A percentile compares a stretch with the other conserved stretches of the same genome.
These are phyloP conservation scores for Botryotinia narcissicola DNA, from an alignment of 2,329 filamentous ascomycete genomes.

Conservation along the genomic window DNA sequence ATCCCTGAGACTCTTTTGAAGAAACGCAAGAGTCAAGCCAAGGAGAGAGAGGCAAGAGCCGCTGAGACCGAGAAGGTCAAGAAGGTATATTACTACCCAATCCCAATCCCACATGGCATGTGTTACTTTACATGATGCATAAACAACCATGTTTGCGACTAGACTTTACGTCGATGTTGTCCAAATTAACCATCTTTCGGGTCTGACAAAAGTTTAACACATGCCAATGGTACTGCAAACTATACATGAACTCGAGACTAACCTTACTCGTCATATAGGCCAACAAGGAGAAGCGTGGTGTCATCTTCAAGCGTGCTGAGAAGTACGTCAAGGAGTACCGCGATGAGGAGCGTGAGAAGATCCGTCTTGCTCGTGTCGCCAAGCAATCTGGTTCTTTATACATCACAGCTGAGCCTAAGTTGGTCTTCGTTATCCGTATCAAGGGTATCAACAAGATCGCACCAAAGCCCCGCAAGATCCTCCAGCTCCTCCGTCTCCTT, in stretches of 20 bases:
- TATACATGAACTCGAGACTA: constrained; percentile 36
- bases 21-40: constrained; percentile 99
- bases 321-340: constrained; percentile 99
- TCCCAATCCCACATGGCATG: neutral
- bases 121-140: constrained; percentile 69
- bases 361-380: constrained; percentile 84
- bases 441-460: constrained; percentile 99
- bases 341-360: constrained; percentile 96
- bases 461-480: constrained; percentile 99
- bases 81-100: constrained; percentile 56
- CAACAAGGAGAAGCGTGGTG: constrained; percentile 97
- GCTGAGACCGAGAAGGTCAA: constrained; percentile 82
- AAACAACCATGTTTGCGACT: constrained; percentile 78
- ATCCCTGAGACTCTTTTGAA: constrained; percentile 99
- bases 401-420: constrained; percentile 89
- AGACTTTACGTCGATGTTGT: constrained; percentile 90
- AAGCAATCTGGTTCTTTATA: constrained; percentile 93
- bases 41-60: constrained; percentile 87
- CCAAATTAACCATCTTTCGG: constrained; percentile 99
- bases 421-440: constrained; percentile 98
- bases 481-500: constrained; percentile 97
- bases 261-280: constrained; percentile 56
- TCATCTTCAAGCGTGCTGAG: constrained; percentile 99
- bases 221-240: constrained; percentile 28
- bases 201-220: constrained; percentile 64